Conservation (phyloP, 2,329 filamentous ascomycete species). For the Fusarium avenaceum region DNA sequence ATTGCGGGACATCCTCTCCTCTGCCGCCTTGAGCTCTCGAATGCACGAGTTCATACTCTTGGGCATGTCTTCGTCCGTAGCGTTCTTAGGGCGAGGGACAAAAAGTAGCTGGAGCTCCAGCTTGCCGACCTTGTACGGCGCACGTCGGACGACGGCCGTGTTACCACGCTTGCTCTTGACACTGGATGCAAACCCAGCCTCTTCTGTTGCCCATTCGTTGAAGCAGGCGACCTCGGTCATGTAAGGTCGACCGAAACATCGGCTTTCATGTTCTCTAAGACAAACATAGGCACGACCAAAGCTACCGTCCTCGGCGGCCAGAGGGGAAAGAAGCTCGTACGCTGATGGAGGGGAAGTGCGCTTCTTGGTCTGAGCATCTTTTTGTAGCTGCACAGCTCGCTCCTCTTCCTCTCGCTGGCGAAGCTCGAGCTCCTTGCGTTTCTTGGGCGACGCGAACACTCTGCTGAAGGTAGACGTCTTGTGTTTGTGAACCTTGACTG, state of each 20-base stretch:
- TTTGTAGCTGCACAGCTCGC: slow-evolving; percentile 72
- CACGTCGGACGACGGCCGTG: slow-evolving; percentile 78
- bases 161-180: slow-evolving; percentile 93
- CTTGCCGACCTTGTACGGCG: slow-evolving; percentile 97
- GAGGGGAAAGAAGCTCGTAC: slow-evolving; percentile 87
- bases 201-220: slow-evolving; percentile 98
- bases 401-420: slow-evolving; percentile 87
- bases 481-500: slow-evolving; percentile 72
- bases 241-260: slow-evolving; percentile 89
- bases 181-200: slow-evolving; percentile 81
- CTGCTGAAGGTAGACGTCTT: slow-evolving; percentile 93
- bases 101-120: slow-evolving; percentile 94
- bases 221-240: slow-evolving; percentile 93
- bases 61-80: slow-evolving; percentile 94
- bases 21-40: slow-evolving; percentile 90
- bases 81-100: slow-evolving; percentile 89
- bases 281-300: slow-evolving; percentile 96
- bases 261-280: slow-evolving; percentile 89
- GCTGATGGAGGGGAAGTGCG: slow-evolving; percentile 75
- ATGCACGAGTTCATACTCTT: slow-evolving; percentile 99
- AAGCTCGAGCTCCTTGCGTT: slow-evolving; percentile 93
- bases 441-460: slow-evolving; percentile 94
- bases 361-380: slow-evolving; percentile 74
- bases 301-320: slow-evolving; percentile 91
- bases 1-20: slow-evolving; percentile 80